These are phyloP conservation scores for Allium cepa DNA, from an alignment of 106 monocot genomes.

Conservation along the genomic window DNA sequence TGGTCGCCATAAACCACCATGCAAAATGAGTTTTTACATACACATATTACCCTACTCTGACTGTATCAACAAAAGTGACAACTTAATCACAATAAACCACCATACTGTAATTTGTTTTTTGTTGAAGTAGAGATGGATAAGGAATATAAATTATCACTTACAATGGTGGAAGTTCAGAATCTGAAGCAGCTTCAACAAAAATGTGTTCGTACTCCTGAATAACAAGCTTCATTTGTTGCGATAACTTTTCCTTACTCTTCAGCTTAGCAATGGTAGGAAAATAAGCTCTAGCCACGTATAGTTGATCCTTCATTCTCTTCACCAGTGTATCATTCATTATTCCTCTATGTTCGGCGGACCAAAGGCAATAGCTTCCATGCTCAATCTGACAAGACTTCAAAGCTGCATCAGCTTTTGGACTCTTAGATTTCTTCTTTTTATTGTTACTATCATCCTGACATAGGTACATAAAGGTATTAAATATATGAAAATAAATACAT, in stretches of 20 bases:
- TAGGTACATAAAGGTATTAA: not conserved
- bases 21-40: no score
- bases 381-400: slow-evolving; percentile 32
- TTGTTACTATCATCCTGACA: slow-evolving; percentile 6
- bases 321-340: slow-evolving; percentile 35
- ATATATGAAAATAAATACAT: no score
- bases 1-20: no score
- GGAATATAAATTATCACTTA: slow-evolving; percentile 24
- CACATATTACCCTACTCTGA: no score
- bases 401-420: slow-evolving; percentile 20
- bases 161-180: slow-evolving; percentile 51
- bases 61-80: no score
- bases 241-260: slow-evolving; percentile 33
- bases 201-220: slow-evolving; percentile 73
- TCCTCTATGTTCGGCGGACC: slow-evolving; percentile 38
- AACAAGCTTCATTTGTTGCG: slow-evolving; percentile 47
- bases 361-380: slow-evolving; percentile 62
- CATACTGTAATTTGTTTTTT: no score
- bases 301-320: slow-evolving; percentile 52
- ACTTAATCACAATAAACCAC: no score
- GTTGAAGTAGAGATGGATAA: no score
- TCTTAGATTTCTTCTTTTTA: not conserved
- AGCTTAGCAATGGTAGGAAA: slow-evolving; percentile 68
- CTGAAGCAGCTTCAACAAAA: slow-evolving; percentile 58
- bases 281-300: slow-evolving; percentile 58